Percentiles rank a stretch among this genome's conserved stretches.
Conservation (phyloP, 345 rosid species). For the Streptanthus diversifolius region DNA sequence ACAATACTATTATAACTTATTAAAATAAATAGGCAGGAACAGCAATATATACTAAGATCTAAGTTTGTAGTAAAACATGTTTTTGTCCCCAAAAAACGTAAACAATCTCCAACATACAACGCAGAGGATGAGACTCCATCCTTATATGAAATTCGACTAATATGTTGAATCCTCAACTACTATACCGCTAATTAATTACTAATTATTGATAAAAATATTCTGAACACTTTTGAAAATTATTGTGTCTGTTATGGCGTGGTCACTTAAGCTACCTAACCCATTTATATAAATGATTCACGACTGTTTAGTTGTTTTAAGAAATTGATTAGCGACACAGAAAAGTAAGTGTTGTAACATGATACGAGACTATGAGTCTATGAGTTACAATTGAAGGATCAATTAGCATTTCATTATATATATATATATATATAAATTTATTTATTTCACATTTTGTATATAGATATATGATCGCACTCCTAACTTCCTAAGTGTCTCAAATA, state of each 20-base stretch:
- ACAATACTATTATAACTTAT: neutral
- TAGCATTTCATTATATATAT: neutral
- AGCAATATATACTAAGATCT: neutral
- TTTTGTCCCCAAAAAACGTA: neutral
- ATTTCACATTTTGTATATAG: neutral
- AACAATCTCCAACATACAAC: neutral
- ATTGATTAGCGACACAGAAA: slow-evolving; percentile 5
- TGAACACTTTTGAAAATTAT: slow-evolving; percentile 18
- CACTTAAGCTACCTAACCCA: slow-evolving; percentile 34
- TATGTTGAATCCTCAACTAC: neutral
- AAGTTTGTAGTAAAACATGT: neutral
- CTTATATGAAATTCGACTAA: neutral
- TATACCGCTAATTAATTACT: neutral
- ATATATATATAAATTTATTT: too few relatives aligned
- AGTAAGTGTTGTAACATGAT: slow-evolving; percentile 5
- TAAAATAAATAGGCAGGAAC: neutral
- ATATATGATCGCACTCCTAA: neutral
- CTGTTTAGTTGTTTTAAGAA: neutral
- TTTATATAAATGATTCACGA: slow-evolving; percentile 5
- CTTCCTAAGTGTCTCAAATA: neutral
- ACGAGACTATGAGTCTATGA: slow-evolving; percentile 1
- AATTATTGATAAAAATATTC: neutral
- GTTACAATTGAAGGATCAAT: neutral
- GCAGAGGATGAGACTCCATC: neutral
- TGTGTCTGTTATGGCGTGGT: slow-evolving; percentile 34